Base-by-base conservation (phyloP, 1,139 yeast genomes). In the Zygosaccharomyces sapae region DNA sequence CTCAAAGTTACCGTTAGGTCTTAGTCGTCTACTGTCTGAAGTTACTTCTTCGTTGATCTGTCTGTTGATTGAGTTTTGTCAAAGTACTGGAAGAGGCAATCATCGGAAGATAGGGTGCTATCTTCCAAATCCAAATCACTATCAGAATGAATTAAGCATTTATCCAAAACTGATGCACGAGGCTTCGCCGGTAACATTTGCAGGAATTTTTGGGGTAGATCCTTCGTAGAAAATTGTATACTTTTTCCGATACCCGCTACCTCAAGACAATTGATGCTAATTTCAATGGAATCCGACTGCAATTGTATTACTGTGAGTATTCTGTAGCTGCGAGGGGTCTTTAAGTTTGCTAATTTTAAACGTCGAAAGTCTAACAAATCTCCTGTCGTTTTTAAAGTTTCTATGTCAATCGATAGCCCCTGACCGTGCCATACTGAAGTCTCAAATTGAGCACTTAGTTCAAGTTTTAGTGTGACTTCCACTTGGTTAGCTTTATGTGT, bases 281-380 rank as follows among this genome's bases (percentile, higher is more conserved):
- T 61, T 27, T 54, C 58, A 1, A 73, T 53, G 4, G 22, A 41
- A 24, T 63, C 65, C 1, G 47, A 45, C 5, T 34, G 44, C 9
- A 54, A 48, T 0, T 37, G 38, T 1, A 72, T 30, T 1, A 48
- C 46, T 2, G 63, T 48, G 1, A 49, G 49, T 2, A 73, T 38
- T 4, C 47, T 55, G 47, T 69, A 70, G 2, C 63, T 48, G 43
- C 63, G 67, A 0, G 58, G 52, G 1, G 62, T 58, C 3, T 46
- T 49, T 2, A 71, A 48, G 37, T 67, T 70, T 2, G 57, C 56
- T 2, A 70, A 38, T 3, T 65, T 58, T 1, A 72, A 58, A 50
- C 73, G 65, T 47, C 76, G 62, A 48, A 71, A 75, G 53, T 73
- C 76, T 8, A 71, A 43, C 7, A 74, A 49, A 3, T 48, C 54